These are phyloP conservation scores for Nicotiana paniculata DNA, from an alignment of 257 asterid species.

Conservation along the genomic window DNA sequence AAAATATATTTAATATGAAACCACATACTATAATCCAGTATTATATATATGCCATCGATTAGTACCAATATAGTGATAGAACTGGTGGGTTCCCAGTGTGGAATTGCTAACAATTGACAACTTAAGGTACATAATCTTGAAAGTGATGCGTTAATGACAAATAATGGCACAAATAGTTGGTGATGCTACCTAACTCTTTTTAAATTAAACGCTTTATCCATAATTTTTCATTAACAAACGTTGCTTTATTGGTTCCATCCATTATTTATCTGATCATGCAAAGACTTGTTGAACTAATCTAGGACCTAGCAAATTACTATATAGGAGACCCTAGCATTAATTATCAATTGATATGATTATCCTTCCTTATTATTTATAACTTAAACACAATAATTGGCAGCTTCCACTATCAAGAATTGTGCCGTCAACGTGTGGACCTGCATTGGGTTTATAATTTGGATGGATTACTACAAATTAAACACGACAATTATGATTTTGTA, in stretches of 20 bases:
- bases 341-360: not conserved
- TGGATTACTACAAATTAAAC: not conserved
- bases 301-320: not conserved
- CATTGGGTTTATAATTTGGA: not conserved
- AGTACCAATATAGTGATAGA: not conserved
- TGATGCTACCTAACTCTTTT: not conserved
- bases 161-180: not conserved
- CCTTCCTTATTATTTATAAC: not conserved
- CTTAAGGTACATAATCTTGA: not conserved
- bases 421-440: slow-evolving; percentile 4
- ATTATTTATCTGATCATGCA: not conserved
- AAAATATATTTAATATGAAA: not conserved
- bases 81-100: not conserved
- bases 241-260: not conserved
- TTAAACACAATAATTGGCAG: not conserved
- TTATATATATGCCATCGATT: not conserved
- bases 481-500: not conserved
- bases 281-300: not conserved
- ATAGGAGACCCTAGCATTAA: not conserved
- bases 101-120: not conserved
- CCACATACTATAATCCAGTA: not conserved
- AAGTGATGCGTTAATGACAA: not conserved
- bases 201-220: not conserved
- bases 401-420: not conserved
- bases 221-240: not conserved